Conservation (phyloP, 2,329 filamentous ascomycete genomes). For the Aspergillus candidus region DNA sequence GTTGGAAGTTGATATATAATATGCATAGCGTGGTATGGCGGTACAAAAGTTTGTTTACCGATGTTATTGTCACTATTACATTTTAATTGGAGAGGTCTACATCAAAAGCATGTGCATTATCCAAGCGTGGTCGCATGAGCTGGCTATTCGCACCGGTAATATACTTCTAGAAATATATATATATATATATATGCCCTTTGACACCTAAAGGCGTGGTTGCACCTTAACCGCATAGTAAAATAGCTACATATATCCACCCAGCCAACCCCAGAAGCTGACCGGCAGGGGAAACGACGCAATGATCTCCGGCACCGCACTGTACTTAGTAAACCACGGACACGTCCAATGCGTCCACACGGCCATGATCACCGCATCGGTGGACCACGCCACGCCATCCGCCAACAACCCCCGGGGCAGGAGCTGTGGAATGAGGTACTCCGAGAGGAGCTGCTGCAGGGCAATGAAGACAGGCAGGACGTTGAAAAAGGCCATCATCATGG, state of each 20-base stretch:
- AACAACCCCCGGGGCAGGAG: slow-evolving; percentile 1
- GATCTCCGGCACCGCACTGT: slow-evolving; percentile 13
- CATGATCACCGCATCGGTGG: slow-evolving; percentile 6
- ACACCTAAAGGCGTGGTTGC: background rate
- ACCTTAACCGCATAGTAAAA: background rate
- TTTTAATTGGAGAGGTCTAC: too few species aligned
- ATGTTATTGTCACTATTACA: too few species aligned
- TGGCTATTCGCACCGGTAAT: background rate
- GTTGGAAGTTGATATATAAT: too few species aligned
- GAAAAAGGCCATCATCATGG: slow-evolving; percentile 15
- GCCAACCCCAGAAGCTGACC: slow-evolving; percentile 4
- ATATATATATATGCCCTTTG: background rate
- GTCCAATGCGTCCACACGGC: slow-evolving; percentile 10
- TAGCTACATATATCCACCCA: background rate
- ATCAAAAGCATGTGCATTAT: too few species aligned
- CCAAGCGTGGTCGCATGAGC: too few species aligned
- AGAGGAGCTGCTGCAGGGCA: slow-evolving; percentile 8
- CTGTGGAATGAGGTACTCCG: background rate
- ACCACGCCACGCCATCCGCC: slow-evolving; percentile 3
- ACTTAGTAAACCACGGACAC: slow-evolving; percentile 13
- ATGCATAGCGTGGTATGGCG: too few species aligned
- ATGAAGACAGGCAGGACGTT: slow-evolving; percentile 9
- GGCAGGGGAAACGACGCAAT: slow-evolving; percentile 9
- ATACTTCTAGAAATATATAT: background rate
- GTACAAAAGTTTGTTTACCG: too few species aligned